These are phyloP conservation scores for Keithomyces neogunnii DNA, from an alignment of 2,329 filamentous ascomycete genomes.

Conservation along the genomic window DNA sequence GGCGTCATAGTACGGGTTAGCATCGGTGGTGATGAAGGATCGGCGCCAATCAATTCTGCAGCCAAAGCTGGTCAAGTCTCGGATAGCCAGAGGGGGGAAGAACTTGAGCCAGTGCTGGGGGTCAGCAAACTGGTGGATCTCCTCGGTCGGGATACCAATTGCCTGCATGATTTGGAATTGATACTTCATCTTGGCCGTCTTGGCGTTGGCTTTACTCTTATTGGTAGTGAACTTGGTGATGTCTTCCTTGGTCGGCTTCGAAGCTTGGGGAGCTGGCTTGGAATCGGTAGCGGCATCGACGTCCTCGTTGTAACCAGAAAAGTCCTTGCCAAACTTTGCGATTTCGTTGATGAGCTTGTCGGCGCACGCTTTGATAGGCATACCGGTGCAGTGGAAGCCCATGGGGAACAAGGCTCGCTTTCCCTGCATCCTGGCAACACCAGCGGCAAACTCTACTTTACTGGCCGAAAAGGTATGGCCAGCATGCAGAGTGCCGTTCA, in stretches of 20 bases:
- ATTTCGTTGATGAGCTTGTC: conserved; percentile 92
- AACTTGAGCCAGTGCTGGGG: conserved; percentile 85
- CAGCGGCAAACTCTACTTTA: conserved; percentile 88
- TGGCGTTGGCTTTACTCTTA: conserved; percentile 85
- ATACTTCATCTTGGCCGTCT: conserved; percentile 90
- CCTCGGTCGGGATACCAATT: conserved; percentile 75
- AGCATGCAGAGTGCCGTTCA: conserved; percentile 83
- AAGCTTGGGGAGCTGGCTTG: conserved; percentile 47
- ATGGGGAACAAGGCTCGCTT: conserved; percentile 82
- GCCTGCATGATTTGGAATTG: conserved; percentile 93
- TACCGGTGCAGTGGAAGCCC: conserved; percentile 87
- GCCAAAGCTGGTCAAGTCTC: conserved; percentile 76
- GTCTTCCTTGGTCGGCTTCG: conserved; percentile 67
- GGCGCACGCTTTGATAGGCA: conserved; percentile 96
- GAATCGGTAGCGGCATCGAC: conserved; percentile 22
- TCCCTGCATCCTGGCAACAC: conserved; percentile 84
- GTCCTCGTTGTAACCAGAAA: conserved; percentile 66
- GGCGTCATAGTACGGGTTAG: conserved; percentile 92
- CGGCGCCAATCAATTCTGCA: conserved; percentile 88
- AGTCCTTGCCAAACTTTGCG: conserved; percentile 78
- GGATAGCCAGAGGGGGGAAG: conserved; percentile 57
- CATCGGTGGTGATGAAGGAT: conserved; percentile 88
- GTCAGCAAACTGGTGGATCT: conserved; percentile 91
- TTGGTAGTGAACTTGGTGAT: conserved; percentile 85
- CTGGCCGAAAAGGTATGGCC: conserved; percentile 87